phyloP scores from a whole-genome alignment of 106 monocot genomes.

The Dendrobium chrysotoxum region DNA sequence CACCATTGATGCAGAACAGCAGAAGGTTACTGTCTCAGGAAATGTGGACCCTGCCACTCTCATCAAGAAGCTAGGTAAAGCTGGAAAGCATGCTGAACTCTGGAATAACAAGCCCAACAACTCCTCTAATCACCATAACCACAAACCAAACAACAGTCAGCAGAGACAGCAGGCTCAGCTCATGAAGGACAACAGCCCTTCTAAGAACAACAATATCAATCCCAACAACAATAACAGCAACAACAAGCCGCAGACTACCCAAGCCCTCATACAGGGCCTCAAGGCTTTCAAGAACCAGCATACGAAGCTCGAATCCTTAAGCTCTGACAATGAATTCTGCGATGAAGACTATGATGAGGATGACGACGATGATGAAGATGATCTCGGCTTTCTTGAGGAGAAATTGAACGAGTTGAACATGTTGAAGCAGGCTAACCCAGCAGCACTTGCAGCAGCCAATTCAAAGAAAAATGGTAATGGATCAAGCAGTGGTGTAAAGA shows the following conservation, averaged over 20 bases:
- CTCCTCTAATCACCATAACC: slow-evolving; percentile 12
- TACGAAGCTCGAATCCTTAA: slow-evolving; percentile 20
- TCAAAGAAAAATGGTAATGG: background rate
- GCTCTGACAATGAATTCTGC: slow-evolving; percentile 36
- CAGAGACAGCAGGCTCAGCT: slow-evolving; percentile 13
- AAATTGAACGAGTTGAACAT: slow-evolving; percentile 32
- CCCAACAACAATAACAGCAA: background rate
- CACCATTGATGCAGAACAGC: slow-evolving; percentile 46
- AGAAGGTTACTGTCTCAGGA: slow-evolving; percentile 67
- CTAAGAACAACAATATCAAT: background rate
- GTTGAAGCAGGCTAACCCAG: slow-evolving; percentile 5
- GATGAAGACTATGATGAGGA: slow-evolving; percentile 16
- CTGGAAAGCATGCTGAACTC: slow-evolving; percentile 75
- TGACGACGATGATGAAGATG: slow-evolving; percentile 16
- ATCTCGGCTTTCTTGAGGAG: slow-evolving; percentile 10
- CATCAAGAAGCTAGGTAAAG: slow-evolving; percentile 49
- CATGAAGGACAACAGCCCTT: background rate
- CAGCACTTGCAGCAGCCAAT: background rate
- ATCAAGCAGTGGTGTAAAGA: slow-evolving; percentile 1
- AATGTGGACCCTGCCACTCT: slow-evolving; percentile 55
- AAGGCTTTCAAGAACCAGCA: slow-evolving; percentile 43
- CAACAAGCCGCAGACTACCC: slow-evolving; percentile 15
- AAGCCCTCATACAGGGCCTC: slow-evolving; percentile 43
- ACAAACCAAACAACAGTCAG: slow-evolving; percentile 10
- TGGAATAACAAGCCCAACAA: slow-evolving; percentile 33